Conservation (phyloP, 345 rosid genomes). For the Gossypium turneri region DNA sequence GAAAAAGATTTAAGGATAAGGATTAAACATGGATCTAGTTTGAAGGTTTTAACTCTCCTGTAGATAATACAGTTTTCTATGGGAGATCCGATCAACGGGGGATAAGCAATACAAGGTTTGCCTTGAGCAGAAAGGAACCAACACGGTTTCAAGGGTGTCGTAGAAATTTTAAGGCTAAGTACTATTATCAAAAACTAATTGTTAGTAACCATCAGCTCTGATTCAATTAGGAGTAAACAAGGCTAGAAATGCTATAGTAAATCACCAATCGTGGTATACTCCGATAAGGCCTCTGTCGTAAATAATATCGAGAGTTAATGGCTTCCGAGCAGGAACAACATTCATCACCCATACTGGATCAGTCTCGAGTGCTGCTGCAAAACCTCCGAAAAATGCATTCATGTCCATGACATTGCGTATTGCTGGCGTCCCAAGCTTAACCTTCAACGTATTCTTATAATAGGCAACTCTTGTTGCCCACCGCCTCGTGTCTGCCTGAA, state of each 20-base stretch:
- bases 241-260: not conserved
- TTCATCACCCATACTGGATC: slow-evolving; percentile 95
- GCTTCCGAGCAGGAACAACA: slow-evolving; percentile 78
- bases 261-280: slow-evolving; percentile 78
- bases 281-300: slow-evolving; percentile 91
- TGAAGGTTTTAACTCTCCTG: too few relatives aligned
- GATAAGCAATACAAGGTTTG: too few relatives aligned
- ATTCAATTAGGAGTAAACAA: not conserved
- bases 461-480: slow-evolving; percentile 85
- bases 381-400: slow-evolving; percentile 96
- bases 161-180: too few relatives aligned
- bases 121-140: too few relatives aligned
- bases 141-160: too few relatives aligned
- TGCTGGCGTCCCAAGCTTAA: slow-evolving; percentile 69
- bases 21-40: too few relatives aligned
- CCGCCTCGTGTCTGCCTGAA: slow-evolving; percentile 78
- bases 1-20: too few relatives aligned
- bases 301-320: slow-evolving; percentile 63
- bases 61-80: too few relatives aligned
- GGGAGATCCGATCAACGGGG: too few relatives aligned
- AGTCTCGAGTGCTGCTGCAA: slow-evolving; percentile 74
- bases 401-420: slow-evolving; percentile 86
- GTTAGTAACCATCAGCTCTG: too few relatives aligned
- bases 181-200: too few relatives aligned
- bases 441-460: slow-evolving; percentile 56